Conservation (phyloP, 345 rosid genomes). For the Ceriops zippeliana region DNA sequence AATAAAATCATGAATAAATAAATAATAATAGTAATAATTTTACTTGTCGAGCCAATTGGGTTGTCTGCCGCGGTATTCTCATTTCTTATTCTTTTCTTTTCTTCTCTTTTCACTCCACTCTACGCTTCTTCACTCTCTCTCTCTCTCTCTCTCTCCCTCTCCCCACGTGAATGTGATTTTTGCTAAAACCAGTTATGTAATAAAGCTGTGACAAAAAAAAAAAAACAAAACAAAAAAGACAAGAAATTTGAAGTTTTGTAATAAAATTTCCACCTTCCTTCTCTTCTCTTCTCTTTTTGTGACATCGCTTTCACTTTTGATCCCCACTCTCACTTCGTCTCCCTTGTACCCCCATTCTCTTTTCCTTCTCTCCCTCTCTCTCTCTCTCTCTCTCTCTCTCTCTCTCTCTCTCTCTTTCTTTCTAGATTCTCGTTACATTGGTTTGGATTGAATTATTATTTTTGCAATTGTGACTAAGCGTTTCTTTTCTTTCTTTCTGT, state of each 20-base stretch:
- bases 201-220: not conserved
- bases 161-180: not conserved
- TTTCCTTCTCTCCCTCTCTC: no score
- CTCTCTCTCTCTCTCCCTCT: constrained; percentile 9
- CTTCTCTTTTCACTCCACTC: constrained; percentile 20
- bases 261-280: not conserved
- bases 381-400: constrained; percentile 1
- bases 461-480: not conserved
- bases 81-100: not conserved
- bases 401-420: not conserved
- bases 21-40: no score
- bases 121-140: constrained; percentile 11
- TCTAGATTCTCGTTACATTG: not conserved
- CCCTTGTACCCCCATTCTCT: not conserved
- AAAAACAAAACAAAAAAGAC: not conserved
- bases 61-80: no score
- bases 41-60: no score
- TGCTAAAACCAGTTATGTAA: not conserved
- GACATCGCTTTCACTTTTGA: constrained; percentile 19
- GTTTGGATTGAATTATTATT: not conserved
- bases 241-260: no score
- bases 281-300: not conserved
- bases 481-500: not conserved
- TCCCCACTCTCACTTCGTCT: constrained; percentile 32
- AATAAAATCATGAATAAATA: no score